A percentile compares a stretch with the other conserved stretches of the same genome.
Conservation (phyloP, 306 rosid species). For the Vigna reflexopilosa region DNA sequence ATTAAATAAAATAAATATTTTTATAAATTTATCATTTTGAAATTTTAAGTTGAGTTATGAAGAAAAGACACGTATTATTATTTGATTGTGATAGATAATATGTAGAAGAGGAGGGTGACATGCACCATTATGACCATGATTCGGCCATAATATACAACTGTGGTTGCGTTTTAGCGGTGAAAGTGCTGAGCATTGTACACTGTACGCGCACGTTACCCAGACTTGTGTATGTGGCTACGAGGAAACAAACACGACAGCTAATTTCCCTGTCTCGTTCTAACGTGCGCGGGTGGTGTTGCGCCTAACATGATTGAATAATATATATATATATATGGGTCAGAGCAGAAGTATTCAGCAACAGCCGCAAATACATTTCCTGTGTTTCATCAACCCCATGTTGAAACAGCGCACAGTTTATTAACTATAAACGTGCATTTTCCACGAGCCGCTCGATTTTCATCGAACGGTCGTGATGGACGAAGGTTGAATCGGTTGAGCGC, state of each 20-base stretch:
- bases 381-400: background rate
- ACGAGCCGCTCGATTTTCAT: background rate
- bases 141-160: constrained; percentile 28
- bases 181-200: constrained; percentile 42
- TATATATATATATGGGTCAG: background rate
- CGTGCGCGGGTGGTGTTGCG: constrained; percentile 35
- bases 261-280: constrained; percentile 33
- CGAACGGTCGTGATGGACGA: background rate
- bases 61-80: too few relatives aligned
- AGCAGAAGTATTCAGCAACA: background rate
- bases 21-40: too few relatives aligned
- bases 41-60: too few relatives aligned
- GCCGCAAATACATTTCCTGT: background rate
- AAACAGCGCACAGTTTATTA: background rate
- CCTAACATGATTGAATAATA: constrained; percentile 1
- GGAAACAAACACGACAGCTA: constrained; percentile 42
- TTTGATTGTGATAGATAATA: background rate
- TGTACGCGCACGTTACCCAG: constrained; percentile 52
- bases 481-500: background rate
- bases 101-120: background rate
- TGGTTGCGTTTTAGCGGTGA: constrained; percentile 20
- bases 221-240: background rate
- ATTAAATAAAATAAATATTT: too few relatives aligned
- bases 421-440: background rate
- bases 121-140: constrained; percentile 26